phyloP scores from a whole-genome alignment of 345 rosid genomes.

The Eucalyptus pauciflora region DNA sequence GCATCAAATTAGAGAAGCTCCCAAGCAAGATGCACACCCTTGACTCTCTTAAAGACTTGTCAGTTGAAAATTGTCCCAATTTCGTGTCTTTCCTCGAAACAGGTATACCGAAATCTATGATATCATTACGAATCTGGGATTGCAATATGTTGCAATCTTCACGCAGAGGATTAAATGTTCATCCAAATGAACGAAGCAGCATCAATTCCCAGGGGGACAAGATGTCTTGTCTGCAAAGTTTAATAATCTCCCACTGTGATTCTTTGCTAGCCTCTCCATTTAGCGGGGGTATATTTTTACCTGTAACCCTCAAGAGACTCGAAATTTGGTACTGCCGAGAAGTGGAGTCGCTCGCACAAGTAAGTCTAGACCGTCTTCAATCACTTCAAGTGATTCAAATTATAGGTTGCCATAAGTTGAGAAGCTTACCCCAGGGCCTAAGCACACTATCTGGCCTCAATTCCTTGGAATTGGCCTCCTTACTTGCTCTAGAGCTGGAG shows the following conservation, averaged over 20 bases:
- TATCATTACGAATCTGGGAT: fast-evolving
- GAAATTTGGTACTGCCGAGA: fast-evolving
- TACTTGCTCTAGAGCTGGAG: neutral
- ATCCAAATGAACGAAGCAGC: neutral
- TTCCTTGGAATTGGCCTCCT: fast-evolving
- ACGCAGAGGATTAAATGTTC: neutral
- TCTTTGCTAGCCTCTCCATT: neutral
- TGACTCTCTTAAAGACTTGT: neutral
- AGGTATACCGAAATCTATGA: neutral
- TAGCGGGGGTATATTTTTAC: neutral
- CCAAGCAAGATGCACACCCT: neutral
- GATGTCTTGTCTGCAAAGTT: neutral
- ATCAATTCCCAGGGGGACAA: neutral
- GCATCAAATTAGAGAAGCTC: neutral
- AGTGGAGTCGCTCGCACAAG: neutral
- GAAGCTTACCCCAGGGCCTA: neutral
- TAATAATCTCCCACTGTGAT: fast-evolving
- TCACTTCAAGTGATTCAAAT: neutral
- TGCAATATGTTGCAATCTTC: neutral
- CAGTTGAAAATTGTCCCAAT: fast-evolving
- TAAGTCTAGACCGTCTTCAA: fast-evolving
- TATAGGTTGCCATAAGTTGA: neutral
- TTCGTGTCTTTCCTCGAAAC: neutral
- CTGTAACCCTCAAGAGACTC: neutral
- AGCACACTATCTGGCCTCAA: fast-evolving